Evolutionary conservation across 371 early-diverging fungal species (phyloP).

Genomic region (Cladochytrium tenue): DNA sequence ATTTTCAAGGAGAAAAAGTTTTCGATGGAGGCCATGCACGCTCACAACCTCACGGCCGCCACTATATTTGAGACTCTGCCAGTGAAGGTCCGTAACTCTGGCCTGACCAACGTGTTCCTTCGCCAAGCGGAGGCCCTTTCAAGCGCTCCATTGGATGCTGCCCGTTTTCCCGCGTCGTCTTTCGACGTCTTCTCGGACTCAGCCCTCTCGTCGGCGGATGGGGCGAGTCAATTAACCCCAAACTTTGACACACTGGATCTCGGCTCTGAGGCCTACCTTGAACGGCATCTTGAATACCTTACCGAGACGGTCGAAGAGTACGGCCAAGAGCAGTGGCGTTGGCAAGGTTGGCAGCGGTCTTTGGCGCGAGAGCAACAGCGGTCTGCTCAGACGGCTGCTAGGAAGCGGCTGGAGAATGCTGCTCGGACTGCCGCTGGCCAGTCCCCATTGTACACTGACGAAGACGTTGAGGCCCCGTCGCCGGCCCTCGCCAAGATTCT

Average conservation of each 20-base stretch:
- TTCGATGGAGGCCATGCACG: constrained; percentile 76
- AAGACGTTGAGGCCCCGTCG: constrained; percentile 65
- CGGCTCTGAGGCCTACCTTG: constrained; percentile 76
- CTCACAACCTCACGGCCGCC: constrained; percentile 77
- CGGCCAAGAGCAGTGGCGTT: constrained; percentile 87
- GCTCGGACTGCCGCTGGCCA: constrained; percentile 73
- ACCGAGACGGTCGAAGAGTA: constrained; percentile 87
- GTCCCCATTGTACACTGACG: constrained; percentile 71
- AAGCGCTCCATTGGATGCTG: not conserved
- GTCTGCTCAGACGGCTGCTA: constrained; percentile 52
- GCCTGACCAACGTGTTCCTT: constrained; percentile 78
- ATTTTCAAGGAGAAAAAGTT: constrained; percentile 82
- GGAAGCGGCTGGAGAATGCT: constrained; percentile 77
- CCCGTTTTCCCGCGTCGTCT: not conserved
- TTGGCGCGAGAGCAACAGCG: constrained; percentile 83
- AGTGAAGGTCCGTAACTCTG: constrained; percentile 80
- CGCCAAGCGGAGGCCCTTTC: constrained; percentile 65
- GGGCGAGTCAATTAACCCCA: constrained; percentile 52
- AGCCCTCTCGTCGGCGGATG: constrained; percentile 26
- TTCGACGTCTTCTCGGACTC: not conserved
- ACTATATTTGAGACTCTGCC: constrained; percentile 90
- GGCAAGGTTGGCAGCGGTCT: constrained; percentile 90
- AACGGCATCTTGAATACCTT: constrained; percentile 85
- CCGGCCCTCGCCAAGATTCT: constrained; percentile 55
- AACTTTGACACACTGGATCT: constrained; percentile 84